Evolutionary conservation across 805 yeast species (phyloP).

Genomic region (Hanseniaspora singularis): DNA sequence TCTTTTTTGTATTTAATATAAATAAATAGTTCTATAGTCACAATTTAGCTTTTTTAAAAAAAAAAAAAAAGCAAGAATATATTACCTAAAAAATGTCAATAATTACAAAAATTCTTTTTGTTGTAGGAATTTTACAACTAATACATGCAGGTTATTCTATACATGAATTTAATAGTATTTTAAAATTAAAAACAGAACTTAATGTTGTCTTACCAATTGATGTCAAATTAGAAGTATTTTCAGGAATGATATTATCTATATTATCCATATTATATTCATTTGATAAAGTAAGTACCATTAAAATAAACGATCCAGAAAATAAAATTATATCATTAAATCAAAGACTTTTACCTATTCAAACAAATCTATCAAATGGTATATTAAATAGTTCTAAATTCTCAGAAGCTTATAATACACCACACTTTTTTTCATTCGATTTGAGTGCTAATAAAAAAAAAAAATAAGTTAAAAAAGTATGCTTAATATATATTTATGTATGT

Average conservation of each 20-base stretch:
- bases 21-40: not conserved
- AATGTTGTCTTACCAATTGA: constrained; percentile 27
- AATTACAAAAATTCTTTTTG: constrained; percentile 14
- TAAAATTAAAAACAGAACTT: no score
- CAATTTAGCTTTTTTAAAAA: no score
- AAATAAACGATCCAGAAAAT: constrained; percentile 20
- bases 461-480: not conserved
- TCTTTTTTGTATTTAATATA: no score
- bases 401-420: constrained; percentile 24
- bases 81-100: constrained; percentile 1
- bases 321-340: constrained; percentile 18
- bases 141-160: constrained; percentile 28
- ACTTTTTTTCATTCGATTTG: constrained; percentile 22
- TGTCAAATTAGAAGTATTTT: constrained; percentile 24
- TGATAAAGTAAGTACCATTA: constrained; percentile 20
- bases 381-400: constrained; percentile 25
- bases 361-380: constrained; percentile 25
- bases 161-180: constrained; percentile 26
- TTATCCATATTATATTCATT: constrained; percentile 24
- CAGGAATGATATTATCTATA: constrained; percentile 22
- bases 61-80: not conserved
- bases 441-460: constrained; percentile 20
- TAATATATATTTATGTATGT: not conserved
- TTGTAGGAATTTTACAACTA: constrained; percentile 17
- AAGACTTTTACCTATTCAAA: constrained; percentile 24